These are phyloP conservation scores for Gossypium sturtianum DNA, from an alignment of 345 rosid genomes.

Conservation along the genomic window DNA sequence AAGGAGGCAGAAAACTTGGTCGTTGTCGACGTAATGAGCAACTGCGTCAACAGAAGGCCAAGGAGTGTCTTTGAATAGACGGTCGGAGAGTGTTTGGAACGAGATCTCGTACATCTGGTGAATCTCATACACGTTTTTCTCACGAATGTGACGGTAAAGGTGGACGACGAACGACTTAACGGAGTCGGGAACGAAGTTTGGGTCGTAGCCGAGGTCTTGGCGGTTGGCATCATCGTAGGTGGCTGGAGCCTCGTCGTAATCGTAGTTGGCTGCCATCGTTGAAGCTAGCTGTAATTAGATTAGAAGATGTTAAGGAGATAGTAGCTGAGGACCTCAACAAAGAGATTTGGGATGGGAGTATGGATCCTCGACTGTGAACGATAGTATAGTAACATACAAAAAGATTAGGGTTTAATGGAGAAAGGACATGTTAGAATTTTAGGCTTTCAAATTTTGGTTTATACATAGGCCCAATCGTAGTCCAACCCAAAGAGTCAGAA, in stretches of 20 bases:
- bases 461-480: background rate
- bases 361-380: background rate
- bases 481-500: background rate
- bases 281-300: background rate
- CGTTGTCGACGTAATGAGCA: constrained; percentile 77
- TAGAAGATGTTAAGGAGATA: background rate
- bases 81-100: constrained; percentile 80
- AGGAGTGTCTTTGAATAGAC: constrained; percentile 87
- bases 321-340: background rate
- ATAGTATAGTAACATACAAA: background rate
- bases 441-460: background rate
- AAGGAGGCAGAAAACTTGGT: constrained; percentile 86
- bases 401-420: constrained; percentile 33
- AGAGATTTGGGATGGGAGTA: background rate
- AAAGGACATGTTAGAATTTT: background rate
- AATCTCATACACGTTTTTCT: constrained; percentile 97
- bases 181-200: constrained; percentile 85
- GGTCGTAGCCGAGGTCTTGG: constrained; percentile 64
- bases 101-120: constrained; percentile 99
- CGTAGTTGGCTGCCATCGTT: constrained; percentile 56
- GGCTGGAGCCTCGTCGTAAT: constrained; percentile 43
- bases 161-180: constrained; percentile 89
- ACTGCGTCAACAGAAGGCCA: constrained; percentile 98
- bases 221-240: constrained; percentile 34
- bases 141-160: constrained; percentile 94